Evolutionary conservation across 352 stramenopile species (phyloP), one percentile per base, ranked within the genome.

Genomic region (Bremia lactucae): DNA sequence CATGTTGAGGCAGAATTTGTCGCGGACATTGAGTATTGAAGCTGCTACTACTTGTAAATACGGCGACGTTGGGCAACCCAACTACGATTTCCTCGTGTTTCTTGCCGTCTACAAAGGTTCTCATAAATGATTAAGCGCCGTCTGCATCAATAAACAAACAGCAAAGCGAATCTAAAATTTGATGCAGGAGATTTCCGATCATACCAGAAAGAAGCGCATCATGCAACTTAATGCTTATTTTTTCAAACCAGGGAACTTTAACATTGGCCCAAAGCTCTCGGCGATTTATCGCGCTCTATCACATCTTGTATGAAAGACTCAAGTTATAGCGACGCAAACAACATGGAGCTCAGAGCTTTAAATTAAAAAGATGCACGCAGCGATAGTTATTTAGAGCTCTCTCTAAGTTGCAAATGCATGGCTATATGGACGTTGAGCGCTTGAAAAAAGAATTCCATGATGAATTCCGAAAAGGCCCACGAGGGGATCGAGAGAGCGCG

Each of bases 401-500:
- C 55, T 84, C 42, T 68, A 75, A 8, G 60, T 59, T 16, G 53
- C 53, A 11, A 58, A 57, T 0, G 11, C 67, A 34, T 33, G 88
- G 26, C 29, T 64, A 10, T 62, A 59, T 16, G 62, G 61, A n/a
- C 69, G 78, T 10, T 57, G 52, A 7, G 73, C 86, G n/a, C 74
- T 91, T 35, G 75, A 91, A 53, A 71, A 75, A 29, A 56, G 78
- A 6, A 79, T 91, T 31, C 78, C 6, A 62, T 85, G 46, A 86
- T 91, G 72, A 73, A 73, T 2, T 84, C 69, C 1, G 78, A 87
- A 43, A 87, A 88, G 39, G 78, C 78, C 4, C 59, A 76, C 23
- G 71, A 88, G 25, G 78, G 88, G 57, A 91, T 91, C 38, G 78
- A 85, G 41, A 62, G 65, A 13, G 52, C 88, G 7, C 73, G 78